Percentiles rank a stretch among this genome's conserved stretches.
phyloP scores from a whole-genome alignment of 257 asterid species.

The Ligustrum vulgare region DNA sequence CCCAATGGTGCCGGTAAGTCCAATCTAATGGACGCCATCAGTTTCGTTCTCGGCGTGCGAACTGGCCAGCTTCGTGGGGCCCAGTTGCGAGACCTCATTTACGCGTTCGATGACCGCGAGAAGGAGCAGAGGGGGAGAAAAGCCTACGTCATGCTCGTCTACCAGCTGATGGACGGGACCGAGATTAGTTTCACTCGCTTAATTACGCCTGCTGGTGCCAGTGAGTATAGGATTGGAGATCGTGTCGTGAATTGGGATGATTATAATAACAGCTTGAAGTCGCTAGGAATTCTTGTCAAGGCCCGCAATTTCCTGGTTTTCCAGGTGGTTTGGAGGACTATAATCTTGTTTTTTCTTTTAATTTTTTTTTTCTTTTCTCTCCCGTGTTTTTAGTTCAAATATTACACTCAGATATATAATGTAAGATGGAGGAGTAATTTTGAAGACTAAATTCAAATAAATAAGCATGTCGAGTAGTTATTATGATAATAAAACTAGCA shows the following conservation, averaged over 20 bases:
- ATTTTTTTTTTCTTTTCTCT: neutral
- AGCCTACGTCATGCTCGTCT: conserved; percentile 79
- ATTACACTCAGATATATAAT: neutral
- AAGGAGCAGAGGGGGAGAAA: conserved; percentile 79
- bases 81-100: conserved; percentile 78
- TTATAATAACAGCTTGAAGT: conserved; percentile 65
- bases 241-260: conserved; percentile 75
- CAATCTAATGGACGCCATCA: conserved; percentile 95
- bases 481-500: neutral
- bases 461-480: neutral
- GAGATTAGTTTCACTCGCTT: conserved; percentile 82
- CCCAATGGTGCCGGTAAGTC: conserved; percentile 99
- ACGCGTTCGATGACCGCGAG: conserved; percentile 83
- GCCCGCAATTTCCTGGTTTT: conserved; percentile 96
- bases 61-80: conserved; percentile 96
- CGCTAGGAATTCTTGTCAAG: conserved; percentile 85
- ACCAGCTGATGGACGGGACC: conserved; percentile 61
- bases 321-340: conserved; percentile 51
- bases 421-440: neutral
- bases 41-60: conserved; percentile 98
- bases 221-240: conserved; percentile 77
- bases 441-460: neutral
- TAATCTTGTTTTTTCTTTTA: neutral
- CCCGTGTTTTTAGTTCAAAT: neutral
- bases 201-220: conserved; percentile 72